A percentile compares a stretch with the other conserved stretches of the same genome.
phyloP scores from a whole-genome alignment of 371 early-diverging fungal species.

The Apophysomyces elegans region DNA sequence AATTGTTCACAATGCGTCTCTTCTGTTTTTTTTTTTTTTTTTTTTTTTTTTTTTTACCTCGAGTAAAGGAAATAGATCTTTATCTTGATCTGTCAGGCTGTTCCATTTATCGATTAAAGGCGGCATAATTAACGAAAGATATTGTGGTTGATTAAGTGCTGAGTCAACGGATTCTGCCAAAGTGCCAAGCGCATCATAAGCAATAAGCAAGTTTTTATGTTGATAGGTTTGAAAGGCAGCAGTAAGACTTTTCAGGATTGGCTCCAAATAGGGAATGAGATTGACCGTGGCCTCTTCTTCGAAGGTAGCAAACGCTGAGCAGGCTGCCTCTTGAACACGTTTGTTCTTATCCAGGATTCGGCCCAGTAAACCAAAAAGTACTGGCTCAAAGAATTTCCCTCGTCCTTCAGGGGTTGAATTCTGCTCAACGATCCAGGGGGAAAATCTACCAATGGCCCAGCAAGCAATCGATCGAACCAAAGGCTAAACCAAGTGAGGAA shows the following conservation, averaged over 20 bases:
- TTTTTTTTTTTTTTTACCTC: slow-evolving; percentile 55
- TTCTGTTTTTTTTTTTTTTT: too few relatives aligned
- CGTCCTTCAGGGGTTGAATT: slow-evolving; percentile 58
- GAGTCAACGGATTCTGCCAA: slow-evolving; percentile 88
- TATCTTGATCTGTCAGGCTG: slow-evolving; percentile 74
- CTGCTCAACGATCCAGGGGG: slow-evolving; percentile 80
- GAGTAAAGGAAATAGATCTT: slow-evolving; percentile 89
- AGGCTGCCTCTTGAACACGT: slow-evolving; percentile 94
- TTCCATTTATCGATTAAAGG: slow-evolving; percentile 87
- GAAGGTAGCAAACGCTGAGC: slow-evolving; percentile 91
- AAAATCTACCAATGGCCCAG: slow-evolving; percentile 95
- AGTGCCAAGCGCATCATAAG: slow-evolving; percentile 95
- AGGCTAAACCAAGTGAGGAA: slow-evolving; percentile 52
- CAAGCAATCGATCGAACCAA: slow-evolving; percentile 93
- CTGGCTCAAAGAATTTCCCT: slow-evolving; percentile 76
- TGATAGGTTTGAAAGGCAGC: slow-evolving; percentile 85
- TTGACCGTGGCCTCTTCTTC: slow-evolving; percentile 85
- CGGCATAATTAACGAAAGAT: slow-evolving; percentile 81
- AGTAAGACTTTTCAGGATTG: slow-evolving; percentile 77
- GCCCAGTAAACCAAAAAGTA: slow-evolving; percentile 77
- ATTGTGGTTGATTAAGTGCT: slow-evolving; percentile 78
- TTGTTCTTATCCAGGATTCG: slow-evolving; percentile 89
- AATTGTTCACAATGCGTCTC: background rate
- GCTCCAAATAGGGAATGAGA: slow-evolving; percentile 83
- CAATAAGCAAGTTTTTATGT: slow-evolving; percentile 84